phyloP scores from a whole-genome alignment of 169 alveolate species.

The Eimeria praecox region DNA sequence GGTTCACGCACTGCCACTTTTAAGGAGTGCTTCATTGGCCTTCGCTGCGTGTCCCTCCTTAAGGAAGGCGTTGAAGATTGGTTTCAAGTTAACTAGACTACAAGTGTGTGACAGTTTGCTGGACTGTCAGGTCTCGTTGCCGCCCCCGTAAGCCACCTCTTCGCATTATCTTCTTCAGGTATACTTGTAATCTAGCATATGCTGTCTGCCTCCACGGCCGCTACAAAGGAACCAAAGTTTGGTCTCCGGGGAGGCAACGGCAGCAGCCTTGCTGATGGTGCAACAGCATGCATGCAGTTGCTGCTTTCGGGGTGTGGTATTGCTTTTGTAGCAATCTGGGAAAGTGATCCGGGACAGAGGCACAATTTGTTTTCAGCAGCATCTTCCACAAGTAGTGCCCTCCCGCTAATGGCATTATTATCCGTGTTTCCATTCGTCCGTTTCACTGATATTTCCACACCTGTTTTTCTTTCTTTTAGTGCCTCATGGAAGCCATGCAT shows the following conservation, averaged over 20 bases:
- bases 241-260: not conserved
- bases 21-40: not conserved
- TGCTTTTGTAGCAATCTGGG: not conserved
- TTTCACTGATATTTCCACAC: not conserved
- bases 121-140: not conserved
- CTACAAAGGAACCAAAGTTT: not conserved
- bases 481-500: not conserved
- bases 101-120: not conserved
- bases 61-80: not conserved
- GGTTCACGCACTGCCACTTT: not conserved
- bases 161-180: not conserved
- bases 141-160: not conserved
- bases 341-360: not conserved
- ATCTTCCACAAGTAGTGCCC: not conserved
- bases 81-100: not conserved
- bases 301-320: not conserved
- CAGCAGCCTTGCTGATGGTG: not conserved
- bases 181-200: not conserved
- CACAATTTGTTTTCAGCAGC: not conserved
- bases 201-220: conserved; percentile 55
- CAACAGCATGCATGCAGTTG: not conserved
- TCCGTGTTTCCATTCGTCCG: not conserved
- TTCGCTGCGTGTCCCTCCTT: not conserved
- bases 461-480: not conserved
- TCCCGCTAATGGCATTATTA: not conserved